phyloP scores from a whole-genome alignment of 805 yeast genomes.

The Starmerella sirachaensis region DNA sequence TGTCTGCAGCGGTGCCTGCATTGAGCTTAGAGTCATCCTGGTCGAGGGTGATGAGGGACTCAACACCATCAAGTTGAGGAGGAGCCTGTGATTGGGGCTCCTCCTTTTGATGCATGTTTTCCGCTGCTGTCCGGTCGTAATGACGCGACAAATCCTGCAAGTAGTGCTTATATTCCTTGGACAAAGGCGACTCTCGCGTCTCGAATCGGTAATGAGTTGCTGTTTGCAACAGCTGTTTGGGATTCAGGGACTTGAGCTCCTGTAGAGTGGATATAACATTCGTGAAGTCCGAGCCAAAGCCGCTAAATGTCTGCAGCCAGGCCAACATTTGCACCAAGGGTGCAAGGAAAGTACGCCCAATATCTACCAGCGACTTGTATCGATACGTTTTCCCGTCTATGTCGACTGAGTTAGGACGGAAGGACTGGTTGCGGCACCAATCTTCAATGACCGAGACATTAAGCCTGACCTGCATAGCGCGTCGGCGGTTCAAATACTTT shows the following conservation, averaged over 20 bases:
- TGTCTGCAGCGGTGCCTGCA: too few relatives aligned
- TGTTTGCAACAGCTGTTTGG: slow-evolving; percentile 56
- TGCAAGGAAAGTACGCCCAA: slow-evolving; percentile 54
- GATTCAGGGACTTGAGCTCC: slow-evolving; percentile 53
- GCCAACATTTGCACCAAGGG: slow-evolving; percentile 73
- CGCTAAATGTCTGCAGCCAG: slow-evolving; percentile 79
- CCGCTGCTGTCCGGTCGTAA: slow-evolving; percentile 15
- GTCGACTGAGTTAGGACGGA: slow-evolving; percentile 32
- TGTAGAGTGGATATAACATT: slow-evolving; percentile 35
- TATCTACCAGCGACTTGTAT: slow-evolving; percentile 50
- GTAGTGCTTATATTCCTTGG: slow-evolving; percentile 39
- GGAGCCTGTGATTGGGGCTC: background rate
- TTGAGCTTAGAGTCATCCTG: background rate
- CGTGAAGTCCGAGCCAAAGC: slow-evolving; percentile 41
- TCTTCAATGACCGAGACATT: slow-evolving; percentile 82
- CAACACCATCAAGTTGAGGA: background rate
- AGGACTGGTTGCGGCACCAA: slow-evolving; percentile 71
- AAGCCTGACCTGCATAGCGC: slow-evolving; percentile 80
- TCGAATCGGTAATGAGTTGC: slow-evolving; percentile 75
- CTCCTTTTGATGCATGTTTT: background rate
- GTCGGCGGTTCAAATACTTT: slow-evolving; percentile 62
- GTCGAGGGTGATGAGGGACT: background rate
- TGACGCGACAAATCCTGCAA: slow-evolving; percentile 30
- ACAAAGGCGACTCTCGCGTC: slow-evolving; percentile 59
- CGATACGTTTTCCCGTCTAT: slow-evolving; percentile 22